Conservation (phyloP, 306 rosid genomes). For the Glycine soja region DNA sequence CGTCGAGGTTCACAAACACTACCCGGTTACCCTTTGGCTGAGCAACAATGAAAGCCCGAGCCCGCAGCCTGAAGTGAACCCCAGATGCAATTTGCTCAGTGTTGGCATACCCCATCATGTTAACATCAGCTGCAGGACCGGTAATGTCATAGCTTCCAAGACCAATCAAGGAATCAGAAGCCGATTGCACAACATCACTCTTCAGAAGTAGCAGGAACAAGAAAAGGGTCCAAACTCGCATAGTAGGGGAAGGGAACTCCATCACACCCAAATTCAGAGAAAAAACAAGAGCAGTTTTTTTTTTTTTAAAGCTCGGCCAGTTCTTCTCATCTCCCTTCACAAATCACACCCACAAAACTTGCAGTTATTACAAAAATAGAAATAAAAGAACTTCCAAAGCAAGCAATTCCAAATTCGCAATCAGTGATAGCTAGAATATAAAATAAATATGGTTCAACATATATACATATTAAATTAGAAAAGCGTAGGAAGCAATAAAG, state of each 20-base stretch:
- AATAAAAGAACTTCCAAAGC: conserved; percentile 17
- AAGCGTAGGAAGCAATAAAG: neutral
- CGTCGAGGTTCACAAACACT: conserved; percentile 92
- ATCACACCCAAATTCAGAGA: conserved; percentile 34
- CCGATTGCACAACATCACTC: conserved; percentile 49
- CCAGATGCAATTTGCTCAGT: conserved; percentile 80
- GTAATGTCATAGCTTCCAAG: conserved; percentile 95
- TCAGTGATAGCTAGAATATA: neutral
- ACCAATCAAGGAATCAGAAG: conserved; percentile 74
- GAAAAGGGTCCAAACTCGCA: conserved; percentile 39
- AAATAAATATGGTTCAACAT: neutral
- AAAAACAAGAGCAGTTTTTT: neutral
- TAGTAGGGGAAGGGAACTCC: conserved; percentile 39
- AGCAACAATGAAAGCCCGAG: conserved; percentile 83
- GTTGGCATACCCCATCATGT: conserved; percentile 97
- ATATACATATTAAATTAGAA: neutral
- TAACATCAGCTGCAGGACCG: conserved; percentile 97
- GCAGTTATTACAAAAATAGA: neutral
- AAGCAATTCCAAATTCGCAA: conserved; percentile 4
- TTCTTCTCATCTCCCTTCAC: conserved; percentile 48
- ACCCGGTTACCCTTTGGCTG: conserved; percentile 78
- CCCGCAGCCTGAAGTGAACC: conserved; percentile 82
- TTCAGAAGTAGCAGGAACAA: conserved; percentile 37
- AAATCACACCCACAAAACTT: conserved; percentile 35
- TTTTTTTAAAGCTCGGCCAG: conserved; percentile 12